phyloP scores from a whole-genome alignment of 2,329 filamentous ascomycete genomes.

The Venturia asperata region DNA sequence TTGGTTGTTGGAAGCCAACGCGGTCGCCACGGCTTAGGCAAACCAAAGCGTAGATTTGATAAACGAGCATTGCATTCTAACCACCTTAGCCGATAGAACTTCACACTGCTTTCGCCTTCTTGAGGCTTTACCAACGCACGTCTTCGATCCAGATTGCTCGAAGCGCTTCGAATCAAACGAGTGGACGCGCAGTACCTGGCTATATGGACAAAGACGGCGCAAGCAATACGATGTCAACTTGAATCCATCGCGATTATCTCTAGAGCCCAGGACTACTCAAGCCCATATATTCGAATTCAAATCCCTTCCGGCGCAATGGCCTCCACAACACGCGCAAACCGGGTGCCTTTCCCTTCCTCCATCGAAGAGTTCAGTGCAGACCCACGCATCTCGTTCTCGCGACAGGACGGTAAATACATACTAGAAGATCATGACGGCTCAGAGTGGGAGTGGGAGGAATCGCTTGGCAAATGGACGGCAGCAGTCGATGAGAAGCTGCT shows the following conservation, averaged over 20 bases:
- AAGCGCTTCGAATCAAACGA: background rate
- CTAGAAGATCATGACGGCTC: conserved; percentile 76
- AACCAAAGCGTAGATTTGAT: conserved; percentile 2
- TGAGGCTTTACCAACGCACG: background rate
- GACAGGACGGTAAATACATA: conserved; percentile 71
- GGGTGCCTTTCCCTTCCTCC: conserved; percentile 21
- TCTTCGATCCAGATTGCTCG: background rate
- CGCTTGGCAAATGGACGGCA: conserved; percentile 67
- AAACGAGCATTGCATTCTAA: background rate
- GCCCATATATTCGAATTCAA: background rate
- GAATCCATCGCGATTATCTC: background rate
- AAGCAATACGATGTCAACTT: background rate
- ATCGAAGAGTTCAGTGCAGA: conserved; percentile 24
- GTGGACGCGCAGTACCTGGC: background rate
- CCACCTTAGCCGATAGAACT: background rate
- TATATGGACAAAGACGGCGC: background rate
- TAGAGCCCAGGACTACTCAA: background rate
- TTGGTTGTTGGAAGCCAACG: background rate
- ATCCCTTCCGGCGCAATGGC: background rate
- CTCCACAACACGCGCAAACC: background rate
- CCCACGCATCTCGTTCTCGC: conserved; percentile 74
- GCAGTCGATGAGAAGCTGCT: conserved; percentile 55
- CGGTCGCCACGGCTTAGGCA: background rate
- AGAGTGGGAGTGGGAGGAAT: conserved; percentile 75
- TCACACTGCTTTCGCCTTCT: background rate